Percentiles rank a stretch among this genome's conserved stretches.
phyloP scores from a whole-genome alignment of 2,329 filamentous ascomycete genomes.

The Paracoccidioides lutzii region DNA sequence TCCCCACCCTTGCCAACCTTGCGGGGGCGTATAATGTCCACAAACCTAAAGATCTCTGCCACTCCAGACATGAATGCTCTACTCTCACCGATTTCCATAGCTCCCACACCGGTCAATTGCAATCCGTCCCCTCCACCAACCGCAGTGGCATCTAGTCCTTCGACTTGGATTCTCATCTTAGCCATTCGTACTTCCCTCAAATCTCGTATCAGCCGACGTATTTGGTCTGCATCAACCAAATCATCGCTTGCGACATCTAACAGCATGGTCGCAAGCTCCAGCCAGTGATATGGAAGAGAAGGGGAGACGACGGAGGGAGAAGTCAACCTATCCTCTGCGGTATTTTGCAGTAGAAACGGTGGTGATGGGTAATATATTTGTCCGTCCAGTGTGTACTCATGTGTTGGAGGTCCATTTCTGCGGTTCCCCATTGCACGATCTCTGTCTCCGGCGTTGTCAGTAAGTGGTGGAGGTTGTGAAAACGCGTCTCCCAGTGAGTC shows the following conservation, averaged over 20 bases:
- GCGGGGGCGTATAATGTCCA: background rate
- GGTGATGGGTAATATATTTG: constrained; percentile 40
- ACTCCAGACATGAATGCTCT: constrained; percentile 73
- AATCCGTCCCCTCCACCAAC: constrained; percentile 55
- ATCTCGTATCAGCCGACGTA: constrained; percentile 64
- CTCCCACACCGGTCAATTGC: constrained; percentile 67
- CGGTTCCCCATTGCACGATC: constrained; percentile 5
- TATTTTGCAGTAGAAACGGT: constrained; percentile 68
- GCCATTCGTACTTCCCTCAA: constrained; percentile 77
- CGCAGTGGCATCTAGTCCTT: constrained; percentile 47
- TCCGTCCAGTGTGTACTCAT: constrained; percentile 24
- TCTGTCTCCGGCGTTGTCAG: constrained; percentile 15
- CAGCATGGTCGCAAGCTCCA: constrained; percentile 77
- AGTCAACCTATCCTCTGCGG: constrained; percentile 35
- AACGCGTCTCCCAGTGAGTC: constrained; percentile 52
- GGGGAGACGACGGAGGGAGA: background rate
- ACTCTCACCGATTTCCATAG: constrained; percentile 83
- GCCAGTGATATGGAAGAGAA: constrained; percentile 85
- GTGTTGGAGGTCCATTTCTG: constrained; percentile 13
- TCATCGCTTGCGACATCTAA: constrained; percentile 78
- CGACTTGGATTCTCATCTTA: constrained; percentile 68
- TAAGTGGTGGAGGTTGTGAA: constrained; percentile 60
- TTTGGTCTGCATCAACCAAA: constrained; percentile 57
- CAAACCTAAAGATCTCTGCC: constrained; percentile 63
- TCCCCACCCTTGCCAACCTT: background rate